Percentiles rank a stretch among this genome's conserved stretches.
phyloP scores from a whole-genome alignment of 805 yeast genomes.

The Saturnispora sanitii region DNA sequence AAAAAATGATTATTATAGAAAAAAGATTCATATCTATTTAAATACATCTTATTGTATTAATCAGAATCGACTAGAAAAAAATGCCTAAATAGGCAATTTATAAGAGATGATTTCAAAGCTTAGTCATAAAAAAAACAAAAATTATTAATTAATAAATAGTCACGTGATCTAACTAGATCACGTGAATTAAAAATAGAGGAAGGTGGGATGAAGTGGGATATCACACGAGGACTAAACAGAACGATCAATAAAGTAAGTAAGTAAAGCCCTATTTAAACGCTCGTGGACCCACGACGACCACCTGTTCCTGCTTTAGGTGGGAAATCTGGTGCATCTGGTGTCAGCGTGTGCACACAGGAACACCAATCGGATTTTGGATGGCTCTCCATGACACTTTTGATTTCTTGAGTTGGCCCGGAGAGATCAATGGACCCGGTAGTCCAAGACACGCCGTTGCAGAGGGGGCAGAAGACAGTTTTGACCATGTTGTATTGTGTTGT shows the following conservation, averaged over 20 bases:
- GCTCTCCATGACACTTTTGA: constrained; percentile 42
- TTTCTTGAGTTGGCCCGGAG: constrained; percentile 26
- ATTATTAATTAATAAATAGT: background rate
- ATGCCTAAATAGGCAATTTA: background rate
- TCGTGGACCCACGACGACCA: too few species aligned
- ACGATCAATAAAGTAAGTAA: too few species aligned
- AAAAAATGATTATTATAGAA: constrained; percentile 7
- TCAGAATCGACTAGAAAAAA: background rate
- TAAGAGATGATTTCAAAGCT: constrained; percentile 2
- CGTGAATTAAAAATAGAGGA: background rate
- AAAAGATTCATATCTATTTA: constrained; percentile 8
- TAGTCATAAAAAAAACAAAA: background rate
- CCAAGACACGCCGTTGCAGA: constrained; percentile 47
- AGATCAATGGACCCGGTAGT: constrained; percentile 43
- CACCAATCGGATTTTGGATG: constrained; percentile 44
- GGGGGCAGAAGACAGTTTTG: constrained; percentile 29
- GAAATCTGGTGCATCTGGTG: constrained; percentile 30
- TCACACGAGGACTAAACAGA: too few species aligned
- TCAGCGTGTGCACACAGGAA: constrained; percentile 40
- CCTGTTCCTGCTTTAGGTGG: constrained; percentile 64
- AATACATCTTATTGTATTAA: background rate
- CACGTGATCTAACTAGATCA: background rate
- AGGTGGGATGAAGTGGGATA: background rate
- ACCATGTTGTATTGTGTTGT: constrained; percentile 19
- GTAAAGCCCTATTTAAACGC: too few species aligned